These are phyloP conservation scores for Schizophyllum commune DNA, from an alignment of 1,284 basidiomycete genomes.

Conservation along the genomic window DNA sequence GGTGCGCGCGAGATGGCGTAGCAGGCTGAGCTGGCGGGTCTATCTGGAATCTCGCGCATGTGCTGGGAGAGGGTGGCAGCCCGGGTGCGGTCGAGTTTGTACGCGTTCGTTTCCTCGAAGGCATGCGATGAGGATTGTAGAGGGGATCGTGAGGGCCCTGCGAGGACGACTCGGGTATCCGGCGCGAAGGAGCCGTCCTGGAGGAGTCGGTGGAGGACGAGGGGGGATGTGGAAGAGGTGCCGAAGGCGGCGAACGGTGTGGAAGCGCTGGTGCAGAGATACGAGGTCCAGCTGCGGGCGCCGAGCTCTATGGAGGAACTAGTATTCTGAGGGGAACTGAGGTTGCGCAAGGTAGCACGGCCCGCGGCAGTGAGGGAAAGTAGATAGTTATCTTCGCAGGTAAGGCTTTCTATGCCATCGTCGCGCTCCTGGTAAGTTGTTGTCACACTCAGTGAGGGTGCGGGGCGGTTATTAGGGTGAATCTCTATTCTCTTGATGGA, in stretches of 20 bases:
- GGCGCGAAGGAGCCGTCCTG: conserved; percentile 33
- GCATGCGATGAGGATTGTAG: not conserved
- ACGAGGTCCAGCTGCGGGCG: conserved; percentile 51
- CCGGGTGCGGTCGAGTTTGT: not conserved
- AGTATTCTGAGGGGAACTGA: conserved; percentile 7
- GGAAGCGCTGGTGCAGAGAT: conserved; percentile 42
- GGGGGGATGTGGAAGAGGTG: conserved; percentile 48
- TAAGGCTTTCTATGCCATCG: conserved; percentile 45
- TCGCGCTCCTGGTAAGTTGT: conserved; percentile 1
- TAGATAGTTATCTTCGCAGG: conserved; percentile 32
- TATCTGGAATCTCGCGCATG: conserved; percentile 20
- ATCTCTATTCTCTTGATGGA: conserved; percentile 40
- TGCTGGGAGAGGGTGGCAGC: conserved; percentile 32
- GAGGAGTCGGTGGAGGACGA: conserved; percentile 47
- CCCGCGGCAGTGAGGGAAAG: conserved; percentile 55
- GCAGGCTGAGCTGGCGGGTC: conserved; percentile 44
- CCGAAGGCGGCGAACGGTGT: conserved; percentile 63
- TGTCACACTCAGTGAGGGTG: conserved; percentile 19
- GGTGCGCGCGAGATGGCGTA: conserved; percentile 61
- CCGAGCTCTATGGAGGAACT: conserved; percentile 34
- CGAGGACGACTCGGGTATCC: not conserved
- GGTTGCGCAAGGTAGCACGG: conserved; percentile 31
- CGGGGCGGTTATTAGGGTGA: conserved; percentile 13
- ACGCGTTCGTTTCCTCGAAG: no score
- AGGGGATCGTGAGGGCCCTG: not conserved